Evolutionary conservation across 2,329 filamentous ascomycete genomes (phyloP).

Genomic region (Phialophora tarda): DNA sequence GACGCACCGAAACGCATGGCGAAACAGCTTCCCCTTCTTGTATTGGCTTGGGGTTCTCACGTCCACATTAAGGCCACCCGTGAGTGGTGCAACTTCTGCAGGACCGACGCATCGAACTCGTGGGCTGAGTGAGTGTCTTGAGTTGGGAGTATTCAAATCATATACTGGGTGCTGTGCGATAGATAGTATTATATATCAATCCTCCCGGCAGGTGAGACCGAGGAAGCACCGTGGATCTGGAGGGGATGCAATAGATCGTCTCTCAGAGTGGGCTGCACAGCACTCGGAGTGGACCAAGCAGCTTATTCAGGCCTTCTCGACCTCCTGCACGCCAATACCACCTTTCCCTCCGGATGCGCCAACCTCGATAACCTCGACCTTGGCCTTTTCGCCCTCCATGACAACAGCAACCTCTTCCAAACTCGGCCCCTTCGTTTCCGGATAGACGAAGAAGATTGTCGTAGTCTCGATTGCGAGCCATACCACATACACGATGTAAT

Average conservation of each 20-base stretch:
- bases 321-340: conserved; percentile 22
- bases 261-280: background rate
- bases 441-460: conserved; percentile 40
- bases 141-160: background rate
- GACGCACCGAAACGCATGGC: background rate
- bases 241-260: background rate
- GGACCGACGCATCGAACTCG: background rate
- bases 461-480: conserved; percentile 34
- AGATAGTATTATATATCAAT: background rate
- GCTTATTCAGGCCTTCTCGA: conserved; percentile 25
- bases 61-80: background rate
- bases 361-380: conserved; percentile 30
- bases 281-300: background rate
- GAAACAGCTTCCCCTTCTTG: background rate
- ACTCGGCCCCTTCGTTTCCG: conserved; percentile 42
- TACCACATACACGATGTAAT: conserved; percentile 48
- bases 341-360: conserved; percentile 24
- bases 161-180: background rate
- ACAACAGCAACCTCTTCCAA: conserved; percentile 42
- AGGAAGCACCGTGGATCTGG: too few relatives aligned
- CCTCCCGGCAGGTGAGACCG: background rate
- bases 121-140: background rate
- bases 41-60: background rate
- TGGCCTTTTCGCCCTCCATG: conserved; percentile 33
- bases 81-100: background rate